Evolutionary conservation across 345 rosid species (phyloP), one percentile per base, ranked within the genome.

Genomic region (Triadica sebifera): DNA sequence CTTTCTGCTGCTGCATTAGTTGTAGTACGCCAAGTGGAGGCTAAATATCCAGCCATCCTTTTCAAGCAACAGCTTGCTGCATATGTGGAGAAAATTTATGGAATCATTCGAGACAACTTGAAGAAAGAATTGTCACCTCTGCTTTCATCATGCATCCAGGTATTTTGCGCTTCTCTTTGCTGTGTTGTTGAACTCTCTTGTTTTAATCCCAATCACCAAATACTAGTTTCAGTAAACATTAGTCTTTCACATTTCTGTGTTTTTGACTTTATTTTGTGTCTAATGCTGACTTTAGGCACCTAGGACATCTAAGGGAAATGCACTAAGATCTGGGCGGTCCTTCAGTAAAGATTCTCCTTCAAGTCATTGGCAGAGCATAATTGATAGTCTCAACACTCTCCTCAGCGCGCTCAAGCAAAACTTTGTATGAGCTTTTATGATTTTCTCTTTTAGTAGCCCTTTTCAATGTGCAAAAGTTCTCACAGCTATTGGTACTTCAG

Each of bases 11-110:
- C 97, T 75, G 93, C 89, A 64, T 82, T 85, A 63, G 81, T 87
- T 0, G 92, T 91, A 46, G 86, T 95, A 72, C 96, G 93, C 61
- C 93, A 90, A 75, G 97, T 93, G 45, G 99, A 95, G 83, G 98
- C 99, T 5, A 95, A 90, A 80, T 93, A 95, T 77, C 99, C 99
- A 34, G 99, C 99, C 71, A 84, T 95, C 76, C 98, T 95, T 77
- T 95, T 95, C 83, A 95, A 93, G 78, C 98, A 93, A 82, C 99
- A 95, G 82, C 93, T 95, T 71, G 94, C 99, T 25, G 99, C 99
- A 6, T 91, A 89, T 73, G 94, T 95, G 70, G 99, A 95, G 87
- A 95, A 90, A 78, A 95, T 95, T 66, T 95, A 90, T 73, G 99
- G 99, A 77, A 95, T 95, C 74, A 85, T 95, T 74, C 86, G 99